Base-by-base conservation (phyloP, 2,329 filamentous ascomycete genomes). In the Scedosporium minutisporum region DNA sequence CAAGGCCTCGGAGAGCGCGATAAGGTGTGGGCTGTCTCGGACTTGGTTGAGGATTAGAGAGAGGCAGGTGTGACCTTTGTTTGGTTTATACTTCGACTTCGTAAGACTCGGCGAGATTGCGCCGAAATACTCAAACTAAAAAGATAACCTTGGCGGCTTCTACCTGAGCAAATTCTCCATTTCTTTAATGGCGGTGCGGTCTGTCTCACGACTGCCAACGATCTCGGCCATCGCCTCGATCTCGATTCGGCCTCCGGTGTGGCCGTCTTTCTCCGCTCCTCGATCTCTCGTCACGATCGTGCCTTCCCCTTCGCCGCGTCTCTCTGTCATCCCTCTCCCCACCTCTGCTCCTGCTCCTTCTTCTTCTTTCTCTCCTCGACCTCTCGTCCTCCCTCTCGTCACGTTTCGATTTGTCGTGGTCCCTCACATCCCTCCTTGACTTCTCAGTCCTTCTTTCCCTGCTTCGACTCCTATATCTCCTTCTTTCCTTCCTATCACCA, bases 381-480 rank as follows among this genome's bases (percentile, higher is more conserved):
- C 18, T 23, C 16, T 62, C 55, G 62, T 18, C 63, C 21, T 6
- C 25, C 18, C 18, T 60, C 59, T 29, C 59, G 53, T 44, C 65
- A 66, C 38, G 67, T 66, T 33, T 67, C 67, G 51, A 23, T 6
- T 7, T 23, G 10, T 64, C 55, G 62, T 25, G 60, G 42, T 6
- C 25, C 18, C 18, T 57, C 59, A 23, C 59, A 58, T 33, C 62
- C 58, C 65, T 44, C 51, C 64, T 63, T 57, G 65, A 38, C 66
- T 67, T 7, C 67, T 65, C 41, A 65, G 67, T 23, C 65, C 59
- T 67, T 65, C 23, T 67, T 66, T 23, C 69, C 57, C 67, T 70
- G 57, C 76, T 77, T 57, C 73, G 70, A 62, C 74, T 78, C 60
- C 75, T 71, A 27, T 74, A 71, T 7, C 73, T 70, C 6, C 48